Evolutionary conservation across 83 land plant genomes (phyloP), one percentile per base, ranked within the genome.

Genomic region (Picea abies): DNA sequence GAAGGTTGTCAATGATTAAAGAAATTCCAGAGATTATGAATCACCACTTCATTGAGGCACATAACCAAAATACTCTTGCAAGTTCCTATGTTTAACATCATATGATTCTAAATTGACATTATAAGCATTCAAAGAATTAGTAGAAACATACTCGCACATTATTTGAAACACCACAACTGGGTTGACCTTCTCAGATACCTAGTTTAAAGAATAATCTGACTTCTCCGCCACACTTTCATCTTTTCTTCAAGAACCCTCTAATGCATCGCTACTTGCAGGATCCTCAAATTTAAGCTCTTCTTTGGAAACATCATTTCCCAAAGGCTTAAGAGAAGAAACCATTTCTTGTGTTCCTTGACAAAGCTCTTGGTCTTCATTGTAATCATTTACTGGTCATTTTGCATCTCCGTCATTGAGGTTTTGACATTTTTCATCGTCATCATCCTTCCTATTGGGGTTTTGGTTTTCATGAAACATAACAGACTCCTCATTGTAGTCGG

Each of bases 121-220:
- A 86, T 91, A 90, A 88, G 89, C 87, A 93, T 82, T 88, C 79
- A 91, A 82, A 81, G 88, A 89, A 90, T 86, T 91, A 90, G 86
- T 84, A 90, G 91, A 88, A 92, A 90, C 83, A 84, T 90, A 90
- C 88, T 90, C 92, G 88, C 84, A 84, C 78, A 82, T 88, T 85
- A 90, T 87, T 86, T 86, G 89, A 81, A 76, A 83, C 86, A 86
- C 89, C 89, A 92, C 88, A 87, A 12, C 82, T 80, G 86, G 84
- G 87, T 88, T 90, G 8, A 26, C 49, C 92, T 88, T 89, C 86
- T 90, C 81, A 87, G 86, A 89, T 88, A 87, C 88, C 61, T 80
- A 73, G 26, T 83, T 84, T 12, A 25, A 52, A 23, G 79, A 58
- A 52, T 7, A 22, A 41, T 76, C 29, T n/a, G 58, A 23, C 1